phyloP scores from a whole-genome alignment of 345 rosid genomes.

The Citrus inodora region DNA sequence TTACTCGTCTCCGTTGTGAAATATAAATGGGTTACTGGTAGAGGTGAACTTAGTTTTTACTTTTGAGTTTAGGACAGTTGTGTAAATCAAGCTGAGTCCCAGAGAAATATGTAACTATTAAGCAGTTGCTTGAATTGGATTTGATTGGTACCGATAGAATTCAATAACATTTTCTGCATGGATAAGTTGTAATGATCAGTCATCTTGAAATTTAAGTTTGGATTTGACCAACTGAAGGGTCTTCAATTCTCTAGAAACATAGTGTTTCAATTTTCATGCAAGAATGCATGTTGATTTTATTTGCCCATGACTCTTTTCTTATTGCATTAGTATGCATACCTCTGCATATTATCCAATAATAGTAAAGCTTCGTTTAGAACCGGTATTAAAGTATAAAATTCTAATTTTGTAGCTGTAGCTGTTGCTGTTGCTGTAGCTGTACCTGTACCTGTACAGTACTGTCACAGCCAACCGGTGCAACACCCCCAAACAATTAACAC shows the following conservation, averaged over 20 bases:
- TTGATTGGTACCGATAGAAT: neutral
- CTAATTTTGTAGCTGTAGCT: too few species aligned
- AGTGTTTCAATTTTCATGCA: too few species aligned
- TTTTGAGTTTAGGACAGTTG: neutral
- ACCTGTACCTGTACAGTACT: too few species aligned
- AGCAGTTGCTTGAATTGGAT: neutral
- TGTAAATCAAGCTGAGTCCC: neutral
- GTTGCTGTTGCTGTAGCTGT: too few species aligned
- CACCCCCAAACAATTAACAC: too few species aligned
- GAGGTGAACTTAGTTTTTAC: neutral
- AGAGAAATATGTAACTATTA: neutral
- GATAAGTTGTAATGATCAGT: neutral
- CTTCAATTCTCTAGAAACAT: neutral
- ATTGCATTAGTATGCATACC: too few species aligned
- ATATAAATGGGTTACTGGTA: neutral
- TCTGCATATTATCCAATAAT: too few species aligned
- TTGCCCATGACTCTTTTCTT: too few species aligned
- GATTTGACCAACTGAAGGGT: neutral
- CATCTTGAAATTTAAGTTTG: neutral
- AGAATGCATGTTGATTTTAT: too few species aligned
- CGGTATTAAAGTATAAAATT: too few species aligned
- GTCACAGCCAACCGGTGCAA: too few species aligned
- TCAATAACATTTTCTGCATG: neutral
- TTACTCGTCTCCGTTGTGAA: neutral
- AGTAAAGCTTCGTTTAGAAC: too few species aligned